These are phyloP conservation scores for Aspergillus unguis DNA, from an alignment of 2,329 filamentous ascomycete species.

Conservation along the genomic window DNA sequence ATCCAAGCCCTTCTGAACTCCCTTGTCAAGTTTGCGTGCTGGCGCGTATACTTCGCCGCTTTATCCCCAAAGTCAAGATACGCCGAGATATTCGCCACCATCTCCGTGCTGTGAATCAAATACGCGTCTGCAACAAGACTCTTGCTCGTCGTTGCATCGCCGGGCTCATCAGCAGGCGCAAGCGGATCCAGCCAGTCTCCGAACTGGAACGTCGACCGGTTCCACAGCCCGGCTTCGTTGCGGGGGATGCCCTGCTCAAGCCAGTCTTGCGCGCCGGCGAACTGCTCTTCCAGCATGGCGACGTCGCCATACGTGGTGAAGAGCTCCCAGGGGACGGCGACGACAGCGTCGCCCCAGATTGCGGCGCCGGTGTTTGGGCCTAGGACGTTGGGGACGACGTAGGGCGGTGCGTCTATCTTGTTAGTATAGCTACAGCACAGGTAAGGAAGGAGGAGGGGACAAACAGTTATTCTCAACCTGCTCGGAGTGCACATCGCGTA, in stretches of 20 bases:
- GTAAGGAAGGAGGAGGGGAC: not conserved
- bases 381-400: conserved; percentile 24
- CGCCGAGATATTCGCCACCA: conserved; percentile 26
- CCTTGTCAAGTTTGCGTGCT: conserved; percentile 11
- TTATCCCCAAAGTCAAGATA: conserved; percentile 14
- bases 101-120: conserved; percentile 30
- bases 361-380: conserved; percentile 17
- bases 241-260: conserved; percentile 12
- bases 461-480: conserved; percentile 19
- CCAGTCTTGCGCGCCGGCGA: conserved; percentile 10
- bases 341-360: conserved; percentile 37
- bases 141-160: conserved; percentile 26
- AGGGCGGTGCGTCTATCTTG: conserved; percentile 13
- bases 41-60: conserved; percentile 14
- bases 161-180: conserved; percentile 31
- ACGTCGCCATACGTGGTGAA: conserved; percentile 32
- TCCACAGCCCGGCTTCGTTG: conserved; percentile 11
- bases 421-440: not conserved
- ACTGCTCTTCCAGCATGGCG: conserved; percentile 24
- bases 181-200: conserved; percentile 41
- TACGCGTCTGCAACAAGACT: conserved; percentile 34
- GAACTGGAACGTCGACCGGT: conserved; percentile 24
- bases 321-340: conserved; percentile 33
- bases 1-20: conserved; percentile 30
- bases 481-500: conserved; percentile 45